phyloP scores from a whole-genome alignment of 108 stramenopile species.

The Pseudonitzschia multiseries region DNA sequence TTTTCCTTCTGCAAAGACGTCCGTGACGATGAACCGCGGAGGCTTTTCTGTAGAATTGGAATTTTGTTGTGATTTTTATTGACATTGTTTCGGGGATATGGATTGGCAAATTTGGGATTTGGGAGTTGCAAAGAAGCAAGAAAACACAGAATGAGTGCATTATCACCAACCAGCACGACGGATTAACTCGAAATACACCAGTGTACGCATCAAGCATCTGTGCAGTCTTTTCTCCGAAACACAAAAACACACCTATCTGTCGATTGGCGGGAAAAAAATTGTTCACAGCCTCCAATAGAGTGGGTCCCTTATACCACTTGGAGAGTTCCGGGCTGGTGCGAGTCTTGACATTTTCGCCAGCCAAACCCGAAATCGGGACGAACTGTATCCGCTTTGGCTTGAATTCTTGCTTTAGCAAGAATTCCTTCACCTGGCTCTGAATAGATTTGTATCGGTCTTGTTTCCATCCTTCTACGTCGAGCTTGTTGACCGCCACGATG shows the following conservation, averaged over 20 bases:
- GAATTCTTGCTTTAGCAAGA: conserved; percentile 71
- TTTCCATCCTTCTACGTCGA: conserved; percentile 91
- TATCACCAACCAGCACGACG: too few relatives aligned
- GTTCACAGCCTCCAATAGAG: conserved; percentile 93
- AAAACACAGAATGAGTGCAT: conserved; percentile 23
- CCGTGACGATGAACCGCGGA: conserved; percentile 90
- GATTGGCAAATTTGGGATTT: too few relatives aligned
- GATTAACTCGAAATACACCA: too few relatives aligned
- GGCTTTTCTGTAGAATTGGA: conserved; percentile 55
- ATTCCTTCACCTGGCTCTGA: conserved; percentile 56
- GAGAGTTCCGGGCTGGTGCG: conserved; percentile 26
- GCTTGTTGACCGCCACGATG: conserved; percentile 96
- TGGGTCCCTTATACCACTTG: conserved; percentile 94
- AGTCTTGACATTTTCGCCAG: conserved; percentile 91
- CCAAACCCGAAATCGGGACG: conserved; percentile 95
- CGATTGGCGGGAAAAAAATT: conserved; percentile 90
- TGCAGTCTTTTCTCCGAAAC: not conserved
- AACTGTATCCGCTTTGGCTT: conserved; percentile 79
- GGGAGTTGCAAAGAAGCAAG: conserved; percentile 34
- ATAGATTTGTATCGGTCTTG: conserved; percentile 90
- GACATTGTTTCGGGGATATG: too few relatives aligned
- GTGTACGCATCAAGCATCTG: conserved; percentile 7
- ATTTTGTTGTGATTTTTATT: not conserved
- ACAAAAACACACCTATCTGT: conserved; percentile 16
- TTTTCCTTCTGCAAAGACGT: conserved; percentile 78